Evolutionary conservation across 331 rosid species (phyloP), one percentile per base, ranked within the genome.

Genomic region (Malus hybrid): DNA sequence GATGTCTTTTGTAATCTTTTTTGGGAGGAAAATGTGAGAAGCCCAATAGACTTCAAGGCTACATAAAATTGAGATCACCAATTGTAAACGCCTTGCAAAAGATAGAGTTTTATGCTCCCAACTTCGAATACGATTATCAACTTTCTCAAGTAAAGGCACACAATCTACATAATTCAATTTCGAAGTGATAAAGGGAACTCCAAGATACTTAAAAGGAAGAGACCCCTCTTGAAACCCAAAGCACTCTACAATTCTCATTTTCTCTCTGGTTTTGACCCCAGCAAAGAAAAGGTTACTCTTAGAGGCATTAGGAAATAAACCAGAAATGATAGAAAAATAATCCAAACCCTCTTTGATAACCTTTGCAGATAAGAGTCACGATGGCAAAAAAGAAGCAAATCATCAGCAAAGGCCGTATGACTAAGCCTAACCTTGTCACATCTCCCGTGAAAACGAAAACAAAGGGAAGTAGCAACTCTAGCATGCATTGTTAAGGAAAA

Each of bases 61-160:
- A 8, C 42, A 36, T 8, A 36, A 36, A 36, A 36, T 36, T 2
- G 3, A 36, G 3, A 8, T 36, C 42, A 36, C 11, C 13, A 57
- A 4, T 4, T 19, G 31, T 7, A 57, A 10, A 0, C 7, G 4
- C 6, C 32, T 15, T 0, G 0, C 32, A 22, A n/a, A 22, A 0
- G 65, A 59, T 1, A 57, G 0, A 22, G 29, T 8, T 22, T 3
- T 59, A 24, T 22, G 29, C 29, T 22, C 65, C 18, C 32, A 59
- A 10, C 32, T 24, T 1, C 32, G 4, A 22, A 59, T 10, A n/a
- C 16, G 15, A 4, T 20, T 8, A 20, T 4, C 15, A 6, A 59
- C 65, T 22, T 10, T 59, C 16, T 57, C 31, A 57, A 59, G 14
- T 10, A 59, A 24, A 59, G 32, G 32, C 15, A 24, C 64, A 57